phyloP scores from a whole-genome alignment of 1,139 yeast genomes.

The Diutina siamensis region DNA sequence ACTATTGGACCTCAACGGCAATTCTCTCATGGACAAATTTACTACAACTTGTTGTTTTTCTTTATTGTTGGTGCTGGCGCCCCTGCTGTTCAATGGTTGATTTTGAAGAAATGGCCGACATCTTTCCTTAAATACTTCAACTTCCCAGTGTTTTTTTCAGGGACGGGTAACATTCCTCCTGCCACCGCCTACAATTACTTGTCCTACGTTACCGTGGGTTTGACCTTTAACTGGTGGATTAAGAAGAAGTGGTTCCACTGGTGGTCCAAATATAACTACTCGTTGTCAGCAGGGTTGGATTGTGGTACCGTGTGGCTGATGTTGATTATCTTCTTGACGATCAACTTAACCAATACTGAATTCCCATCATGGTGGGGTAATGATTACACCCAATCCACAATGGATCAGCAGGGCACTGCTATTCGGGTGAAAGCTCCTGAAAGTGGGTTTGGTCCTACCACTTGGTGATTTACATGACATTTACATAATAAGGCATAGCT shows the following conservation, averaged over 20 bases:
- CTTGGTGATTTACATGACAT: conserved; percentile 13
- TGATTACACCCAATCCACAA: conserved; percentile 10
- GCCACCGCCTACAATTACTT: conserved; percentile 35
- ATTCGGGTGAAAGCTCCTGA: conserved; percentile 8
- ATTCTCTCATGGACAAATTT: conserved; percentile 21
- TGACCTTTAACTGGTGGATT: conserved; percentile 39
- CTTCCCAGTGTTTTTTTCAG: conserved; percentile 38
- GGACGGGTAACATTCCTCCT: conserved; percentile 37
- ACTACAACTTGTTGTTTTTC: conserved; percentile 32
- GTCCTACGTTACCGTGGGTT: conserved; percentile 27
- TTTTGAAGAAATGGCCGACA: conserved; percentile 37
- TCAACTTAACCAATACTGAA: conserved; percentile 18
- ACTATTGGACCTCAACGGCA: conserved; percentile 47
- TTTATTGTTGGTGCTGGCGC: conserved; percentile 24
- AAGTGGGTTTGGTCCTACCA: conserved; percentile 14
- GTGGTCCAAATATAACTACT: conserved; percentile 21
- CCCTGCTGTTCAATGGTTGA: conserved; percentile 33
- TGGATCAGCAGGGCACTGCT: conserved; percentile 8
- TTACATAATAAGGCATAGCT: background rate
- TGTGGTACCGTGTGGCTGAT: conserved; percentile 37
- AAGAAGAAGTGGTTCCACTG: conserved; percentile 37
- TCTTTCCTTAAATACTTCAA: conserved; percentile 32
- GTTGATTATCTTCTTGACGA: conserved; percentile 12
- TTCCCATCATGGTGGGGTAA: conserved; percentile 18
- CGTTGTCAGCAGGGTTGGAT: conserved; percentile 13